A percentile compares a stretch with the other conserved stretches of the same genome.
Conservation (phyloP, 1,139 yeast genomes). For the Debaryomyces psychrophilus region DNA sequence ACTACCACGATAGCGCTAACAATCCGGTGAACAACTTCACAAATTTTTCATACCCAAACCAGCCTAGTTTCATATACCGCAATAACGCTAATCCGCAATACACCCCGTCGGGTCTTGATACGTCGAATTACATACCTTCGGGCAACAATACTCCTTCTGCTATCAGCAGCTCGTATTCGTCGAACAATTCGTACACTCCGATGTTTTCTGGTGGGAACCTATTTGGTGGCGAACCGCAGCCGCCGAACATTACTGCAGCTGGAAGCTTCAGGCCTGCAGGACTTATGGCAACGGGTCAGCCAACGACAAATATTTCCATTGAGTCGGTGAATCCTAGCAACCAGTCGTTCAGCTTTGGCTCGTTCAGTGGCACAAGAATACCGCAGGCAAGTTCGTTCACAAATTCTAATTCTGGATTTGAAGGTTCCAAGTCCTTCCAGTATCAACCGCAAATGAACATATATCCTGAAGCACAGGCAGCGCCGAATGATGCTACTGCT, state of each 20-base stretch:
- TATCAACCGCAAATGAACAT: conserved; percentile 4
- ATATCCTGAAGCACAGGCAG: neutral
- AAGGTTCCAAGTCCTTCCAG: conserved; percentile 3
- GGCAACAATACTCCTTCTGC: conserved; percentile 60
- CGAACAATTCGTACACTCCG: conserved; percentile 46
- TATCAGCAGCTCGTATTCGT: conserved; percentile 51
- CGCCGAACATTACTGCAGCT: conserved; percentile 15
- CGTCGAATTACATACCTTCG: conserved; percentile 44
- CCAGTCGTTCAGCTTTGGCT: conserved; percentile 8
- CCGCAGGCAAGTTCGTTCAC: conserved; percentile 4
- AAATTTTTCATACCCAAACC: conserved; percentile 11
- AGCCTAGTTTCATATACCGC: conserved; percentile 4
- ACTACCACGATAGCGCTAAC: neutral
- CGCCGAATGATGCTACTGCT: neutral
- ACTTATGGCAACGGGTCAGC: conserved; percentile 39
- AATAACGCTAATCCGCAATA: neutral
- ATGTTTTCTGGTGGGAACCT: conserved; percentile 18
- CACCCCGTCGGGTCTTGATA: conserved; percentile 22
- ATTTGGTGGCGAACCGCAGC: conserved; percentile 12
- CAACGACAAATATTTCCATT: conserved; percentile 52
- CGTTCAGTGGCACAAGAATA: conserved; percentile 7
- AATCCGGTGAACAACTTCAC: conserved; percentile 9
- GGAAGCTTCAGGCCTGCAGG: conserved; percentile 23
- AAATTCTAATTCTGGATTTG: conserved; percentile 4
- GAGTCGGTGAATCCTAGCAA: conserved; percentile 42